Conservation (phyloP, 106 monocot species). For the Narthecium ossifragum region DNA sequence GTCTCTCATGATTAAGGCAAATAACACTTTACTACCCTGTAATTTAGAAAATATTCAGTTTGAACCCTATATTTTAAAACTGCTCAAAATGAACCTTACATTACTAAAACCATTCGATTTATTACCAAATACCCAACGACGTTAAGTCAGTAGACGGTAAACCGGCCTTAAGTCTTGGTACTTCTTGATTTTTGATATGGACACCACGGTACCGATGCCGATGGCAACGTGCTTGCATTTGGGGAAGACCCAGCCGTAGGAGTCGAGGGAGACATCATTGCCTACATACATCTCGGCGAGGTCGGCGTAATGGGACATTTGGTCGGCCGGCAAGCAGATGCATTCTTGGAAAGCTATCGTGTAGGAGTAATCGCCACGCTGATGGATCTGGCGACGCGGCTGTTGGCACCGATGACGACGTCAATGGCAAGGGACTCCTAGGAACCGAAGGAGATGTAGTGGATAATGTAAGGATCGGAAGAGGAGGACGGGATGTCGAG, state of each 20-base stretch:
- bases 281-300: conserved; percentile 95
- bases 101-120: no score
- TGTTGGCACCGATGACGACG: conserved; percentile 78
- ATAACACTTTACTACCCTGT: no score
- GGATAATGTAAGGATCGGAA: conserved; percentile 44
- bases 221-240: conserved; percentile 98
- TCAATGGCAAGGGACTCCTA: conserved; percentile 30
- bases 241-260: conserved; percentile 97
- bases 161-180: no score
- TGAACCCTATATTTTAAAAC: no score
- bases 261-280: conserved; percentile 77
- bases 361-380: conserved; percentile 55
- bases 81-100: no score
- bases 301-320: conserved; percentile 66
- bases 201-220: conserved; percentile 62
- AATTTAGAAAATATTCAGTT: no score
- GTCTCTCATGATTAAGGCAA: no score
- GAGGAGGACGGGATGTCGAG: conserved; percentile 29
- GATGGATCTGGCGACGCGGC: conserved; percentile 70
- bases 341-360: conserved; percentile 94
- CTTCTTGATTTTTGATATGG: conserved; percentile 48
- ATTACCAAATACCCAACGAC: no score
- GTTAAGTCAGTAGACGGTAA: no score
- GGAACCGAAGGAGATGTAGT: conserved; percentile 35
- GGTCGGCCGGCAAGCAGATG: conserved; percentile 53